Evolutionary conservation across 805 yeast species (phyloP), one percentile per base, ranked within the genome.

Genomic region (Suhomyces emberorum): DNA sequence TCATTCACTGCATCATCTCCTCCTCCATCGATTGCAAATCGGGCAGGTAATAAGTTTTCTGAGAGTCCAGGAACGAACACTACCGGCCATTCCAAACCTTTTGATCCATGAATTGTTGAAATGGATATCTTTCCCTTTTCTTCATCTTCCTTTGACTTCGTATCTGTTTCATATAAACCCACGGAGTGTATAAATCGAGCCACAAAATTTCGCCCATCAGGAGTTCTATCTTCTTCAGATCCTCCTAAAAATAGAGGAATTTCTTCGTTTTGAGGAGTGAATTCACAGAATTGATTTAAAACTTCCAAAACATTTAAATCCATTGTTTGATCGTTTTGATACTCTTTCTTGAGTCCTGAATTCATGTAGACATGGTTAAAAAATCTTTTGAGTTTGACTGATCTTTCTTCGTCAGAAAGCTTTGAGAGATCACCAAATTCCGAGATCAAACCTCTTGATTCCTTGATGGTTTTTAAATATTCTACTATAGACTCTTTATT

Each of bases 41-140:
- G 49, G 3, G 81, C 76, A 0, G 95, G 95, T 9, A 86, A 61
- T 10, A 76, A 57, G 1, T 83, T 82, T 31, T 83, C 86, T 21
- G 74, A 67, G 12, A 85, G 60, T 0, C 86, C 83, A 0, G 95
- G 88, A 9, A 87, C 74, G 52, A 87, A 86, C 0, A 91, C 97
- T 10, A 86, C 77, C 0, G 95, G 91, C 97, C 98, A 91, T 55
- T 91, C 98, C 2, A 89, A 66, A 1, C 98, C 98, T 55, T 91
- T 91, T 1, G 97, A 79, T 0, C 88, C 87, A 55, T 91, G 98
- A 9, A 91, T 83, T 0, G 98, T 93, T 0, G 95, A 83, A 0
- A 91, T 36, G 4, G 70, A 60, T 34, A 49, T 64, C 41, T 52
- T 59, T 5, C 62, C 62, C 2, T 35, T 37, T 1, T 37, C 28